Evolutionary conservation across 2,329 filamentous ascomycete species (phyloP).

Genomic region (Endothia cerciana): DNA sequence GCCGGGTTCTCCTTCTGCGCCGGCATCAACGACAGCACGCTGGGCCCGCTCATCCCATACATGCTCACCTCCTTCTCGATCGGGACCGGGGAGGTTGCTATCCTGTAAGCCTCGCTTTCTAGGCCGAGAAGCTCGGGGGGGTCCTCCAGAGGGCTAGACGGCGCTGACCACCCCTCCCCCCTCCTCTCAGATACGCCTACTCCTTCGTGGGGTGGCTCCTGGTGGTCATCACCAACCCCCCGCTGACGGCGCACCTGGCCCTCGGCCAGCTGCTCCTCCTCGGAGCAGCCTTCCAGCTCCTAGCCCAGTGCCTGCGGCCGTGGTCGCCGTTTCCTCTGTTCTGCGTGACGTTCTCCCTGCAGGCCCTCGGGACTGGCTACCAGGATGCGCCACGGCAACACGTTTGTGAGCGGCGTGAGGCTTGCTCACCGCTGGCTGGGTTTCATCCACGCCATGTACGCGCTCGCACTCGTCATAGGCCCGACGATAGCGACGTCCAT

Average conservation of each 20-base stretch:
- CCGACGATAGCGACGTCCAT: constrained; percentile 59
- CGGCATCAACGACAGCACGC: constrained; percentile 66
- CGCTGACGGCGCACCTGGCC: constrained; percentile 55
- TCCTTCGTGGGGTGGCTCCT: constrained; percentile 65
- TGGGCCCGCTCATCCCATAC: constrained; percentile 67
- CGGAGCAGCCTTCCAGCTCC: constrained; percentile 59
- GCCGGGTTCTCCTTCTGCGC: constrained; percentile 66
- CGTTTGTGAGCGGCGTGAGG: constrained; percentile 56
- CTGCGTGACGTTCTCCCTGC: constrained; percentile 60
- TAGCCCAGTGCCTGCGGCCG: constrained; percentile 56
- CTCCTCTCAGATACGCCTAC: constrained; percentile 51
- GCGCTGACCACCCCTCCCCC: neutral
- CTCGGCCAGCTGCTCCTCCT: constrained; percentile 60
- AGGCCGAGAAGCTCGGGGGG: too few species aligned
- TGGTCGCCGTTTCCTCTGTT: constrained; percentile 63
- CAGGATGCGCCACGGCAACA: constrained; percentile 68
- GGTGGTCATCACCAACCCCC: constrained; percentile 59
- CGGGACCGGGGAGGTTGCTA: constrained; percentile 37
- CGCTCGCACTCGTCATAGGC: constrained; percentile 58
- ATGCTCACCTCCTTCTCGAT: constrained; percentile 46
- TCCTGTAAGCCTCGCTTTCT: constrained; percentile 33
- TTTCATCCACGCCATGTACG: constrained; percentile 67
- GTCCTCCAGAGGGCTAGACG: neutral
- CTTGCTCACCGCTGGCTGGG: constrained; percentile 63
- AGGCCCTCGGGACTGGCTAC: constrained; percentile 62